Evolutionary conservation across 495 filamentous ascomycete species (phyloP).

Genomic region (Tuber melanosporum): DNA sequence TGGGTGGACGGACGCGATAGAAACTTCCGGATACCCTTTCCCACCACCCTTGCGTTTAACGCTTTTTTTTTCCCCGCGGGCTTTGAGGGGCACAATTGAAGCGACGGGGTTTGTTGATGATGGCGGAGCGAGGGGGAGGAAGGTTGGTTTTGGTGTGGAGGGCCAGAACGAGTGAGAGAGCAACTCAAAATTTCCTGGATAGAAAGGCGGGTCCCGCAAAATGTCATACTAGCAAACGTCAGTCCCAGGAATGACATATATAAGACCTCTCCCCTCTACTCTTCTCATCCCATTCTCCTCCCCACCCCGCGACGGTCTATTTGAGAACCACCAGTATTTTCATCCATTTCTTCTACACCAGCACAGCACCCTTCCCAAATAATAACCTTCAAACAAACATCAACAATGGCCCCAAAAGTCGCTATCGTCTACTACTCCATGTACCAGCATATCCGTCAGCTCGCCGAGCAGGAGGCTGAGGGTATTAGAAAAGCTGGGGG

Average conservation of each 20-base stretch:
- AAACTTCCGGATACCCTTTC: not conserved
- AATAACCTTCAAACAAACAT: conserved; percentile 17
- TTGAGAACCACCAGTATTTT: conserved; percentile 9
- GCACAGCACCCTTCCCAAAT: conserved; percentile 12
- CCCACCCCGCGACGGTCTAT: conserved; percentile 6
- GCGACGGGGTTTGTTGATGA: not conserved
- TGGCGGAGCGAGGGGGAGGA: no score
- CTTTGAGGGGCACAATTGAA: not conserved
- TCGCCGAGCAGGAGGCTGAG: conserved; percentile 84
- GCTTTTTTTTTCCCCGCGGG: not conserved
- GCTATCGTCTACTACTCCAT: conserved; percentile 93
- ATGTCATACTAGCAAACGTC: not conserved
- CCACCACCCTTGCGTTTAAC: not conserved
- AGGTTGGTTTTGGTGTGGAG: no score
- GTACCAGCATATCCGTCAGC: conserved; percentile 81
- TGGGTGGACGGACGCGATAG: not conserved
- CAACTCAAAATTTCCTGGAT: not conserved
- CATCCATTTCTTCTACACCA: conserved; percentile 14
- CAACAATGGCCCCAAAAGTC: conserved; percentile 79
- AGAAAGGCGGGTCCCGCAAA: not conserved
- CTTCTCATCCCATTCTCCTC: conserved; percentile 17
- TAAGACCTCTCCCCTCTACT: conserved; percentile 18
- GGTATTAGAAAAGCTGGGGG: conserved; percentile 88
- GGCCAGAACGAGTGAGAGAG: not conserved
- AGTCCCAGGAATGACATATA: conserved; percentile 17